phyloP scores from a whole-genome alignment of 2,329 filamentous ascomycete genomes.

The Arthrocladium fulminans region DNA sequence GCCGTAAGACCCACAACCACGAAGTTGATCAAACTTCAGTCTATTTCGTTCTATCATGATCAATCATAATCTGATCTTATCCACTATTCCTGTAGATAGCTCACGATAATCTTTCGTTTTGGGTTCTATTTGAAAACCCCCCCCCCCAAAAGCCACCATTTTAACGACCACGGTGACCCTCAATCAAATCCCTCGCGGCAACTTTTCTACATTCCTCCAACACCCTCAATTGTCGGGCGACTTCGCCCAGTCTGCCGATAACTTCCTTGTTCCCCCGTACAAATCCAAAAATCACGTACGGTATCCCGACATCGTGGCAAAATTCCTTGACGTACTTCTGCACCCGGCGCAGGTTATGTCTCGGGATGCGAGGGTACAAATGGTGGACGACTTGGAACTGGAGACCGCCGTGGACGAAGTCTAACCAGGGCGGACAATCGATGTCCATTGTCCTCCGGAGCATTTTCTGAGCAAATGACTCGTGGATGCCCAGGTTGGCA shows the following conservation, averaged over 20 bases:
- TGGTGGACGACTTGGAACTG: slow-evolving; percentile 88
- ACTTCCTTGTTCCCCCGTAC: slow-evolving; percentile 74
- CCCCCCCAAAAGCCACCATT: too few relatives aligned
- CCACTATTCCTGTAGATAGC: too few relatives aligned
- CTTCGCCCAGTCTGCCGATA: slow-evolving; percentile 64
- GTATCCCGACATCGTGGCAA: slow-evolving; percentile 70
- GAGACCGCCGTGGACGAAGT: slow-evolving; percentile 79
- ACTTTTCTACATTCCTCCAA: slow-evolving; percentile 45
- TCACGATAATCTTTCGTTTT: too few relatives aligned
- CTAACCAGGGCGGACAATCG: slow-evolving; percentile 76
- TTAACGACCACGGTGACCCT: not conserved
- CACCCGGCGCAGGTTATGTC: slow-evolving; percentile 68
- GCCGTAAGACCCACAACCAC: too few relatives aligned
- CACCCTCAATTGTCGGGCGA: slow-evolving; percentile 68
- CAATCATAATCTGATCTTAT: too few relatives aligned
- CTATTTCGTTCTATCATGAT: too few relatives aligned
- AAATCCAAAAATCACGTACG: slow-evolving; percentile 79
- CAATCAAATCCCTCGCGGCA: not conserved
- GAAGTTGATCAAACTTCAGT: too few relatives aligned
- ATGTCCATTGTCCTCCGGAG: slow-evolving; percentile 89
- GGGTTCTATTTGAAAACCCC: too few relatives aligned
- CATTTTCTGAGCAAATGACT: slow-evolving; percentile 86
- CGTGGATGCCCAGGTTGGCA: slow-evolving; percentile 67
- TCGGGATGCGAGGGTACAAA: slow-evolving; percentile 69
- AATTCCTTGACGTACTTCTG: slow-evolving; percentile 73